A percentile compares a stretch with the other conserved stretches of the same genome.
phyloP scores from a whole-genome alignment of 257 asterid species.

The Verbena officinalis region DNA sequence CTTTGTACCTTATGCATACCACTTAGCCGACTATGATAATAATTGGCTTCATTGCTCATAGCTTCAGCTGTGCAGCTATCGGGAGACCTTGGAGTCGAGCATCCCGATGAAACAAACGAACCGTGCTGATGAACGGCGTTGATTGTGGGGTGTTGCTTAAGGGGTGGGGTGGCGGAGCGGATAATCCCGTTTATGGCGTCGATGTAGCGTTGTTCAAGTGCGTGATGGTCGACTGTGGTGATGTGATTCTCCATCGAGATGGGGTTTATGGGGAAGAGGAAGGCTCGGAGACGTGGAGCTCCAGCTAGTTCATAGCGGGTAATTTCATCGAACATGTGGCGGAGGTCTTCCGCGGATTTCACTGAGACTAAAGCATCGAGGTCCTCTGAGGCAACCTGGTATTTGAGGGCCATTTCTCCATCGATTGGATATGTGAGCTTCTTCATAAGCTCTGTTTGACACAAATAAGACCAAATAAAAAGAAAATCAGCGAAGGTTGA shows the following conservation, averaged over 20 bases:
- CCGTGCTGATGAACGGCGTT: conserved; percentile 29
- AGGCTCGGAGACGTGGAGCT: conserved; percentile 60
- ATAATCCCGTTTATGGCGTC: conserved; percentile 74
- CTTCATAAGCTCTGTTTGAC: conserved; percentile 70
- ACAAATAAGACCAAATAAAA: conserved; percentile 1
- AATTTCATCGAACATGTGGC: conserved; percentile 75
- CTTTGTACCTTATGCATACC: conserved; percentile 66
- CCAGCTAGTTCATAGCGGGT: conserved; percentile 49
- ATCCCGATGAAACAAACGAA: conserved; percentile 48
- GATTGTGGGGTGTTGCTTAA: conserved; percentile 36
- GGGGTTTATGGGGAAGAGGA: conserved; percentile 66
- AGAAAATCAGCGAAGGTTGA: conserved; percentile 7
- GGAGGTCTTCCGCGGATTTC: conserved; percentile 74
- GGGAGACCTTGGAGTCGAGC: conserved; percentile 67
- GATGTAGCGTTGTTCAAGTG: conserved; percentile 66
- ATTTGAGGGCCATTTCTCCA: conserved; percentile 76
- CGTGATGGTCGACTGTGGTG: conserved; percentile 32
- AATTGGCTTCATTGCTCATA: conserved; percentile 28
- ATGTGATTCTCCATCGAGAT: conserved; percentile 37
- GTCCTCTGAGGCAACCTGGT: conserved; percentile 75
- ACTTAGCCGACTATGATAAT: conserved; percentile 24
- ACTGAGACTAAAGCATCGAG: conserved; percentile 82
- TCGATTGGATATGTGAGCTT: conserved; percentile 61
- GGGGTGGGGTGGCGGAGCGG: conserved; percentile 24
- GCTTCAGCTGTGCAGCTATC: conserved; percentile 53